These are phyloP conservation scores for Proliferodiscus dingleyae DNA, from an alignment of 2,329 filamentous ascomycete genomes.

Conservation along the genomic window DNA sequence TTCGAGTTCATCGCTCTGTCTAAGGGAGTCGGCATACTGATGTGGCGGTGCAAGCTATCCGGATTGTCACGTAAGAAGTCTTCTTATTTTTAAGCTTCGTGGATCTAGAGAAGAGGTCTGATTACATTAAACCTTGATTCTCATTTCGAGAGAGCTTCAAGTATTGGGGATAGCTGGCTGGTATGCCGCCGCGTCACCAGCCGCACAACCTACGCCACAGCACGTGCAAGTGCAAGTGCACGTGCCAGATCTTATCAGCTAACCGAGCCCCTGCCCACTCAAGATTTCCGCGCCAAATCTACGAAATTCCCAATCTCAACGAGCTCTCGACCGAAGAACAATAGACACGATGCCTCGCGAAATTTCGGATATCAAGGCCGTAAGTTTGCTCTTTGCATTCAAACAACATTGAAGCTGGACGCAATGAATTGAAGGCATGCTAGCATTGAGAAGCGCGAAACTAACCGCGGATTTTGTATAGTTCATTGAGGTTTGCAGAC, in stretches of 20 bases:
- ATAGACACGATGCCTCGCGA: slow-evolving; percentile 85
- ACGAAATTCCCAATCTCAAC: slow-evolving; percentile 10
- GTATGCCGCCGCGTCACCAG: slow-evolving; percentile 11
- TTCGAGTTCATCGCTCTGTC: slow-evolving; percentile 67
- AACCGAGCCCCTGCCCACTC: slow-evolving; percentile 8
- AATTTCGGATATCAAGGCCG: slow-evolving; percentile 95
- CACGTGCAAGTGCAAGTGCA: background rate
- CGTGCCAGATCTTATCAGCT: slow-evolving; percentile 1
- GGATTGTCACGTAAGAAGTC: background rate
- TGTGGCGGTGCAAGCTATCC: slow-evolving; percentile 1
- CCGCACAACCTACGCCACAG: slow-evolving; percentile 9
- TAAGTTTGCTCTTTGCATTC: slow-evolving; percentile 34
- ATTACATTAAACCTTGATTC: too few species aligned
- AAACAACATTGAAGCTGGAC: too few species aligned
- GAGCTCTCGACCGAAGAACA: slow-evolving; percentile 32
- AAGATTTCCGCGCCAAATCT: slow-evolving; percentile 3
- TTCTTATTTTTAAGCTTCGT: background rate
- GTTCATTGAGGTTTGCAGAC: slow-evolving; percentile 99
- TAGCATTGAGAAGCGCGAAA: background rate
- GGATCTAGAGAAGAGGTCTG: too few species aligned
- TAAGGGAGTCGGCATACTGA: slow-evolving; percentile 58
- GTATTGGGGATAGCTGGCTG: too few species aligned
- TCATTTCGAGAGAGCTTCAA: too few species aligned
- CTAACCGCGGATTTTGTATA: slow-evolving; percentile 37
- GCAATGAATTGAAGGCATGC: background rate